Evolutionary conservation across 768 basidiomycete species (phyloP), one percentile per base, ranked within the genome.

Genomic region (Lactarius deliciosus): DNA sequence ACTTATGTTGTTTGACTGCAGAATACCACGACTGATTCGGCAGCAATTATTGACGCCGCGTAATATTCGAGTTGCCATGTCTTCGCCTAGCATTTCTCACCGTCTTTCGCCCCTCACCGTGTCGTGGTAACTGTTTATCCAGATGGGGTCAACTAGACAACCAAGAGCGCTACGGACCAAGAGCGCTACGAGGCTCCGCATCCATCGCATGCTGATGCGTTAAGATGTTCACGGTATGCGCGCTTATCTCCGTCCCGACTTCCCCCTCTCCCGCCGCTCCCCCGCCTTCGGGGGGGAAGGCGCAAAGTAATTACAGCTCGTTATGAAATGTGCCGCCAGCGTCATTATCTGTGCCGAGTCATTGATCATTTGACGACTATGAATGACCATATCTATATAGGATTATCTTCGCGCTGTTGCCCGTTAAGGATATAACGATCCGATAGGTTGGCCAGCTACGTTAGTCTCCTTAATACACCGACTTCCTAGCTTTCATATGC

Each of bases 101-200:
- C 28, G 40, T 25, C 40, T 32, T 38, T 55, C 53, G 25, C 28
- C 54, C 41, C 22, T 30, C 34, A 43, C 55, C 56, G 36, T 28
- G 25, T 32, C 32, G 54, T 57, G 55, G 65, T 38, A 41, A 41
- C 45, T 56, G 15, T 57, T 40, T 62, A 41, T 66, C 45, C 64
- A 50, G 61, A 53, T 57, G 61, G 61, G 13, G 47, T 22, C 61
- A 25, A 53, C 45, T 30, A 36, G 22, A 56, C 36, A n/a, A 28
- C 30, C 34, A 20, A 25, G 38, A 36, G 41, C 60, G 64, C 43
- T 55, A 43, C n/a, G 43, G 16, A 28, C 30, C 34, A 20, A 25
- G 38, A 36, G 41, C 60, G 64, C 43, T 55, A 43, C n/a, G 43
- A 10, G 18, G 34, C 55, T 66, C 65, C 45, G 65, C 25, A 63